phyloP scores from a whole-genome alignment of 192 early-diverging fungal genomes.

The Irineochytrium annulatum region DNA sequence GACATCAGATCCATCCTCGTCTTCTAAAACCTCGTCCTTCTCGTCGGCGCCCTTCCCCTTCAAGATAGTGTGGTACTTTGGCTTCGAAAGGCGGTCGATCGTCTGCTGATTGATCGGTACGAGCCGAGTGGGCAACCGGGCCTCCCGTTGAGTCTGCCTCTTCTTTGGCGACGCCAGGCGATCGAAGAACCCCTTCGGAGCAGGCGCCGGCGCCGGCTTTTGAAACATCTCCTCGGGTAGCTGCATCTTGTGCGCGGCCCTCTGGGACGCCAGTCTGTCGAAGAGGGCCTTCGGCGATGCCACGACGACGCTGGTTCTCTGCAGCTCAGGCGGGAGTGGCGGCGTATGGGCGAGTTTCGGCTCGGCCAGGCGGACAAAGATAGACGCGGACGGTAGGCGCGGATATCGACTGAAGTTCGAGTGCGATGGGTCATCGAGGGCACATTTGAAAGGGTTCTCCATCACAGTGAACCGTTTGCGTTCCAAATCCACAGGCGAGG shows the following conservation, averaged over 20 bases:
- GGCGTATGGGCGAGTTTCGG: conserved; percentile 19
- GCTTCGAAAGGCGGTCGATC: conserved; percentile 10
- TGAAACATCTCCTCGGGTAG: conserved; percentile 1
- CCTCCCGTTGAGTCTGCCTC: not conserved
- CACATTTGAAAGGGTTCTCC: not conserved
- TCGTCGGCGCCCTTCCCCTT: too few relatives aligned
- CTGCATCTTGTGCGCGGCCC: not conserved
- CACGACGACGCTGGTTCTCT: not conserved
- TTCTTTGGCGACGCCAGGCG: conserved; percentile 2
- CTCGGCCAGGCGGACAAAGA: conserved; percentile 15
- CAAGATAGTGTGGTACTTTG: conserved; percentile 5
- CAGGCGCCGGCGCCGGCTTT: not conserved
- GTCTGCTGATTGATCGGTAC: not conserved
- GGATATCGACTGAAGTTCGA: not conserved
- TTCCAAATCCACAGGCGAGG: not conserved
- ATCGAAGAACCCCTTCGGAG: conserved; percentile 11
- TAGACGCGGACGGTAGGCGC: not conserved
- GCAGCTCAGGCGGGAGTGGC: conserved; percentile 8
- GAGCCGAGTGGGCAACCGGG: not conserved
- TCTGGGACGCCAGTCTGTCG: not conserved
- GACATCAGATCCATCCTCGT: not conserved
- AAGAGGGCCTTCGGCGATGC: not conserved
- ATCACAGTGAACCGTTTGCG: not conserved
- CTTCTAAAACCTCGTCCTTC: conserved; percentile 11
- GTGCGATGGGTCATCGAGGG: not conserved